Evolutionary conservation across 2,329 filamentous ascomycete genomes (phyloP).

Genomic region (Ophiosphaerella korrae): DNA sequence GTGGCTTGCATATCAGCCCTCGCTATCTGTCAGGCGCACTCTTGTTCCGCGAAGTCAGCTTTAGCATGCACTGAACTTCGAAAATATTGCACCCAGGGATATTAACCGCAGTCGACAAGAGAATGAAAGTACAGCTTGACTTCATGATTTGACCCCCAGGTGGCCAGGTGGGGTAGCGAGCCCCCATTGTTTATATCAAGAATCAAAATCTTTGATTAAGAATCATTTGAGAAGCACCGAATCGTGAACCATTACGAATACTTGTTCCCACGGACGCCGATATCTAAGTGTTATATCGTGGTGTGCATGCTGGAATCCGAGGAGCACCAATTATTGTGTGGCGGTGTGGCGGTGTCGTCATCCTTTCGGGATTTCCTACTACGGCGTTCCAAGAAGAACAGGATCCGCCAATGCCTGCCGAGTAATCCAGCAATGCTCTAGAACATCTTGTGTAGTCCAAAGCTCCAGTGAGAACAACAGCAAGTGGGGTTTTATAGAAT

Average conservation of each 20-base stretch:
- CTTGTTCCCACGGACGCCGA: not conserved
- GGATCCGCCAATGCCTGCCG: slow-evolving; percentile 6
- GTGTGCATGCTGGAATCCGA: not conserved
- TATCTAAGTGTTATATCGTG: not conserved
- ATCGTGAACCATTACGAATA: no score
- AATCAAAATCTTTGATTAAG: not conserved
- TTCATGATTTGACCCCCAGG: no score
- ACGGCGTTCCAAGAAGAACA: slow-evolving; percentile 8
- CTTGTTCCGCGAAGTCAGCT: no score
- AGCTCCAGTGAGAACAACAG: not conserved
- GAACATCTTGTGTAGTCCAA: slow-evolving; percentile 9
- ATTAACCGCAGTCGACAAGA: no score
- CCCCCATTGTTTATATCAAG: no score
- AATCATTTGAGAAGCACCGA: no score
- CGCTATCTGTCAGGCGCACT: no score
- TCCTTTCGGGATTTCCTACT: slow-evolving; percentile 2
- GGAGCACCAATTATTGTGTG: not conserved
- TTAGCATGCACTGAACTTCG: no score
- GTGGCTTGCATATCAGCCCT: no score
- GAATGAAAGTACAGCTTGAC: no score
- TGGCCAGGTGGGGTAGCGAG: no score
- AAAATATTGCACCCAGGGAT: no score
- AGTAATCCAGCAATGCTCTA: slow-evolving; percentile 13
- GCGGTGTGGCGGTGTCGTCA: slow-evolving; percentile 16
- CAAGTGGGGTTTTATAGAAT: slow-evolving; percentile 1